Base-by-base conservation (phyloP, 345 rosid species). In the Angophora floribunda region DNA sequence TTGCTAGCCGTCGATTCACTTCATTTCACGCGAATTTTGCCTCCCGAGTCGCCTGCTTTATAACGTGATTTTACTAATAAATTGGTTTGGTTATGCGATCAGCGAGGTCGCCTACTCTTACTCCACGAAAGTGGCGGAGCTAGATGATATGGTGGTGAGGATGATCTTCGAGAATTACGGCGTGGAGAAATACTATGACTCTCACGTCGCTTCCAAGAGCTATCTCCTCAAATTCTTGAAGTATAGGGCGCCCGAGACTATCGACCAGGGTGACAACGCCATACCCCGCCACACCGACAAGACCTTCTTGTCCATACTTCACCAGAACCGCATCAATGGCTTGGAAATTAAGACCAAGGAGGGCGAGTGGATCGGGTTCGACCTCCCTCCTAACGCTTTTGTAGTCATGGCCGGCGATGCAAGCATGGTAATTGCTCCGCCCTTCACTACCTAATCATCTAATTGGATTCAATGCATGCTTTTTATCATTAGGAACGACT, bases 261-360 rank as follows among this genome's bases (percentile, higher is more conserved):
- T 52, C 24, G 55, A 87, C 17, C 88, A 92, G 24, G 52, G 86
- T 21, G 59, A 91, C 19, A 47, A 88, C 19, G 93, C 91, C 6
- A 78, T 91, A 13, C 86, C 78, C 49, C 65, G 92, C 47, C 94
- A 92, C 57, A 90, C 92, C 2, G 94, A 92, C 84, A 91, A 90
- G 89, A 90, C 91, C 87, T 86, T 91, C 36, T 51, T 92, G 9
- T 89, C 94, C 16, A 90, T 92, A n/a, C 90, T 93, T 75, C 90
- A 88, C 88, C 94, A 92, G 86, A 93, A 91, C 67, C 87, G 89
- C n/a, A 89, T 93, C 9, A 90, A 85, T 32, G 94, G 94, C 52
- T 86, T 93, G 36, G 91, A 93, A 87, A 85, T 93, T 5, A 82
- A 90, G 86, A 84, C 93, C 44, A 92, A 91, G 78, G 86, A 91